A percentile compares a stretch with the other conserved stretches of the same genome.
Conservation (phyloP, 2,329 filamentous ascomycete genomes). For the Talaromyces marneffei region DNA sequence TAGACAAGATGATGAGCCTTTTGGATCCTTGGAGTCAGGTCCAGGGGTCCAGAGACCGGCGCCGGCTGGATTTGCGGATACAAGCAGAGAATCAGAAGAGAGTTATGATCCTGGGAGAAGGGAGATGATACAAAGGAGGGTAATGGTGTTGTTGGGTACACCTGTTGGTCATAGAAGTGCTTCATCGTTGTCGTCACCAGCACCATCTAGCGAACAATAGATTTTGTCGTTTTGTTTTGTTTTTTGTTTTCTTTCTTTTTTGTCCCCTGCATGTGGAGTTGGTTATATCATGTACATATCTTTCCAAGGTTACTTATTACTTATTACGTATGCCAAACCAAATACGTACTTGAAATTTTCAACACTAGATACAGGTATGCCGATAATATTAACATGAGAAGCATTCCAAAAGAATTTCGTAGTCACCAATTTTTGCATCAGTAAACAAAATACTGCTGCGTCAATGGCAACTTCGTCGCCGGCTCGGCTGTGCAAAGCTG, state of each 20-base stretch:
- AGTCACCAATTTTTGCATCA: conserved; percentile 31
- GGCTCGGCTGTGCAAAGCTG: conserved; percentile 67
- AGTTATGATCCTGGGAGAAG: conserved; percentile 1
- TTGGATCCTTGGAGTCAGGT: background rate
- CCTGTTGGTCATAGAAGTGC: conserved; percentile 1
- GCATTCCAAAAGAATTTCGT: background rate
- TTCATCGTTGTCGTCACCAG: background rate
- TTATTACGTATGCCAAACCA: background rate
- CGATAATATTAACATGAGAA: background rate
- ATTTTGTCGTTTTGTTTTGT: background rate
- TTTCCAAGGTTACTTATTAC: background rate
- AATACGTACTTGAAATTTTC: background rate
- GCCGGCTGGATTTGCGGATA: background rate
- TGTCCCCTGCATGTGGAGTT: background rate
- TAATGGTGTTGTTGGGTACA: conserved; percentile 12
- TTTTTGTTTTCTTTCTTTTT: background rate
- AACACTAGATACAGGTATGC: background rate
- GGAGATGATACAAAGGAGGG: conserved; percentile 14
- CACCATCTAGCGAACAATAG: background rate
- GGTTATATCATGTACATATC: background rate
- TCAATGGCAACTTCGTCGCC: conserved; percentile 63
- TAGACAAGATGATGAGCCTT: background rate
- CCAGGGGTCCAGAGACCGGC: background rate
- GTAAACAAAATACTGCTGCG: conserved; percentile 72
- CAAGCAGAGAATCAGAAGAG: background rate